Conservation (phyloP, 139 green algal genomes). For the Micractinium conductrix region DNA sequence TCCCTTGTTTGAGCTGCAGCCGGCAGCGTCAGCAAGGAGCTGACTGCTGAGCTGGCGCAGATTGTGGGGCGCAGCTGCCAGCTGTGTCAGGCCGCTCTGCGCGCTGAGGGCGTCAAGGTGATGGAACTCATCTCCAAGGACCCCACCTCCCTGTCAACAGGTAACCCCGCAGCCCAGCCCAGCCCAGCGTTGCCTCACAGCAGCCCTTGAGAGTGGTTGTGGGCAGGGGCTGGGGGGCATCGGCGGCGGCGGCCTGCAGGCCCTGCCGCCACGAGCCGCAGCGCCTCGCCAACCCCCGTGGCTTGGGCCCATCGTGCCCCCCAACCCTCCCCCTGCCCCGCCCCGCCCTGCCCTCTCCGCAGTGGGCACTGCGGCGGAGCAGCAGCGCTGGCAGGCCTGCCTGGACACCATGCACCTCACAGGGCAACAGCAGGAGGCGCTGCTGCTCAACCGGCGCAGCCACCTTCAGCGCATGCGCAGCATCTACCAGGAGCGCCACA, state of each 20-base stretch:
- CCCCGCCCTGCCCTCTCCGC: neutral
- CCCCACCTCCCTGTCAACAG: constrained; percentile 5
- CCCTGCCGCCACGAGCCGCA: too few species aligned
- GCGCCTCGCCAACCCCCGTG: too few species aligned
- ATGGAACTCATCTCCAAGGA: constrained; percentile 41
- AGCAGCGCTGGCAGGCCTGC: neutral
- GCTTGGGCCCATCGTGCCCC: neutral
- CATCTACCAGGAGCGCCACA: constrained; percentile 53
- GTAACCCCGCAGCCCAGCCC: neutral
- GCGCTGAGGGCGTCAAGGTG: constrained; percentile 42
- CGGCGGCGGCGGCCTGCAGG: too few species aligned
- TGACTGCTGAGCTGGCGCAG: constrained; percentile 14
- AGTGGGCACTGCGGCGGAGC: neutral
- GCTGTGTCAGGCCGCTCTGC: constrained; percentile 49
- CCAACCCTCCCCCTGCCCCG: too few species aligned
- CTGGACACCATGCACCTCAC: constrained; percentile 43
- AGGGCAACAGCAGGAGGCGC: constrained; percentile 39
- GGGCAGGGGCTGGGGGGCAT: too few species aligned
- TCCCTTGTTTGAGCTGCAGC: neutral
- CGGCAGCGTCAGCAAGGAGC: neutral
- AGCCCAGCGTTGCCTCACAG: neutral
- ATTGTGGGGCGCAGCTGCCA: constrained; percentile 48
- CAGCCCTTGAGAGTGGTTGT: neutral
- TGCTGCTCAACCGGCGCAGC: constrained; percentile 43
- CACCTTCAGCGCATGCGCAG: constrained; percentile 49